Conservation (phyloP, 441 rosid genomes). For the Erysimum cheiri region DNA sequence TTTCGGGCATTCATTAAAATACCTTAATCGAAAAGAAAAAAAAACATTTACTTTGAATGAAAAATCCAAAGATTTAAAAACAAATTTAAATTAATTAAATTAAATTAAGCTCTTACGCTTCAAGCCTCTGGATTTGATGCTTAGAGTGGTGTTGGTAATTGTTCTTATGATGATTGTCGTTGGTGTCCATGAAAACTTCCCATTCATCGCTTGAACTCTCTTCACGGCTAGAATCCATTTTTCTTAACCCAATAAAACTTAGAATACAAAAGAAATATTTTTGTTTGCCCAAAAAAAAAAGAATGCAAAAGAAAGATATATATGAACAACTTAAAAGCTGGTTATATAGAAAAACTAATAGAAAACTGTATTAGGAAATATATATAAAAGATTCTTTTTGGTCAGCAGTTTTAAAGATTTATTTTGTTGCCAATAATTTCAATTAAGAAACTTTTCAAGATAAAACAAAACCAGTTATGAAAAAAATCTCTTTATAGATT, state of each 20-base stretch:
- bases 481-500: conserved; percentile 5
- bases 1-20: conserved; percentile 67
- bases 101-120: conserved; percentile 48
- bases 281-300: no score
- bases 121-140: conserved; percentile 59
- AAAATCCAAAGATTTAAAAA: background rate
- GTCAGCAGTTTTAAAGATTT: background rate
- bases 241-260: background rate
- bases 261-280: background rate
- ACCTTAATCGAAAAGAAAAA: conserved; percentile 42
- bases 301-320: no score
- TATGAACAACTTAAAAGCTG: background rate
- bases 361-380: background rate
- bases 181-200: conserved; percentile 32
- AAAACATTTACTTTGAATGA: background rate
- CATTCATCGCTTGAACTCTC: conserved; percentile 53
- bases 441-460: background rate
- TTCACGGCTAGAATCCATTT: conserved; percentile 40
- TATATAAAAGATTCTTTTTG: conserved; percentile 2
- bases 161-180: conserved; percentile 28
- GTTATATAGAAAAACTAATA: conserved; percentile 11
- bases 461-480: conserved; percentile 14
- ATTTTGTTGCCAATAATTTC: background rate
- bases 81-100: background rate
- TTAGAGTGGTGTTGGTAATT: conserved; percentile 58